These are phyloP conservation scores for Lactarius vividus DNA, from an alignment of 768 basidiomycete genomes.

Conservation along the genomic window DNA sequence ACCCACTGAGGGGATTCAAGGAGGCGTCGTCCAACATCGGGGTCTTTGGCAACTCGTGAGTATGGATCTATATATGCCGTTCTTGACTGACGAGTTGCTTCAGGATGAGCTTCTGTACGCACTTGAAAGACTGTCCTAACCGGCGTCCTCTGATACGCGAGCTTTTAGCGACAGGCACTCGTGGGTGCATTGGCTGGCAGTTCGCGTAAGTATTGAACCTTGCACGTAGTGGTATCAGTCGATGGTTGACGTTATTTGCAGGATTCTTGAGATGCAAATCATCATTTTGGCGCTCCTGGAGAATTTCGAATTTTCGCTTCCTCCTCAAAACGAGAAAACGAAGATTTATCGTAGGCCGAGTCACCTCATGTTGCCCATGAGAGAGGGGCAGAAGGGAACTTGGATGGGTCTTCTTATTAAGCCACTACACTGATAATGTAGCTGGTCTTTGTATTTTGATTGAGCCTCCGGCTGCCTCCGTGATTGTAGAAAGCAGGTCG, in stretches of 20 bases:
- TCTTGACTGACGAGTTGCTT: neutral
- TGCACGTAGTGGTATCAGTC: too few species aligned
- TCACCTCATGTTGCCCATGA: constrained; percentile 1
- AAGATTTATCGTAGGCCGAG: constrained; percentile 1
- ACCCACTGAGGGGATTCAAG: neutral
- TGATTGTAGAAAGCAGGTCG: too few species aligned
- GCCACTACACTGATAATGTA: neutral
- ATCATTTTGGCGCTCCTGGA: neutral
- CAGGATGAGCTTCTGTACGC: constrained; percentile 19
- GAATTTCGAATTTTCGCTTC: neutral
- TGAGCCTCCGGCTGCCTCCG: too few species aligned
- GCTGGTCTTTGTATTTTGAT: neutral
- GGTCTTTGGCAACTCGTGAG: constrained; percentile 13
- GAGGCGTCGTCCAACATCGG: constrained; percentile 2
- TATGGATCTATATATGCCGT: neutral
- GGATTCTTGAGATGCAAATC: constrained; percentile 14
- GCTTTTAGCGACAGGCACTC: neutral
- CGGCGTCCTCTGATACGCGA: neutral
- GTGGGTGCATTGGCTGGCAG: constrained; percentile 7
- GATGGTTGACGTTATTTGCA: neutral
- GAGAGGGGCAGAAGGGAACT: neutral
- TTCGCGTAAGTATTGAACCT: constrained; percentile 1
- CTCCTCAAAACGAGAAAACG: constrained; percentile 1
- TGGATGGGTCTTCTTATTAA: constrained; percentile 13
- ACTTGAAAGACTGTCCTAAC: neutral